Evolutionary conservation across 1,284 basidiomycete species (phyloP).

Genomic region (Apiotrichum sp.): DNA sequence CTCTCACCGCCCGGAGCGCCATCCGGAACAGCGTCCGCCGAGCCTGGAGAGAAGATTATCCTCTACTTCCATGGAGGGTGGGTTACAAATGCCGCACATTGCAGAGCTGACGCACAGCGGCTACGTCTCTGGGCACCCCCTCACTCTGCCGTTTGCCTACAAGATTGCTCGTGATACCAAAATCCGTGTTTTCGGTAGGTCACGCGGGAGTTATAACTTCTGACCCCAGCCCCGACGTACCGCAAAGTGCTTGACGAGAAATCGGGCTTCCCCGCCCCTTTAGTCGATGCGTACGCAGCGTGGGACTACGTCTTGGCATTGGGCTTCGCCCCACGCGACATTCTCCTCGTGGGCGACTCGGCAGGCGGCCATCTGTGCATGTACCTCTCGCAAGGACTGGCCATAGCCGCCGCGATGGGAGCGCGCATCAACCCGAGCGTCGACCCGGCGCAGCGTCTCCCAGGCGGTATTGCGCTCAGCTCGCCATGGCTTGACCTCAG

Average conservation of each 20-base stretch:
- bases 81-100: neutral
- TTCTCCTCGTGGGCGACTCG: constrained; percentile 15
- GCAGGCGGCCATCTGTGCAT: constrained; percentile 16
- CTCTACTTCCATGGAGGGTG: constrained; percentile 22
- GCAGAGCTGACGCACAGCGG: constrained; percentile 7
- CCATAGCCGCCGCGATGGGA: neutral
- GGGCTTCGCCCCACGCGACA: constrained; percentile 3
- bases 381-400: constrained; percentile 9
- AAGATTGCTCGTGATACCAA: constrained; percentile 10
- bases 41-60: constrained; percentile 23
- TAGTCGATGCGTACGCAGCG: constrained; percentile 14
- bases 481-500: constrained; percentile 57
- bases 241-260: constrained; percentile 10
- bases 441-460: constrained; percentile 27
- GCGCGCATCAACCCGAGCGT: neutral
- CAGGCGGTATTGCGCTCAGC: constrained; percentile 52
- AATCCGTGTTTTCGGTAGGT: constrained; percentile 6
- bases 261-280: constrained; percentile 11
- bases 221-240: constrained; percentile 1
- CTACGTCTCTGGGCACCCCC: constrained; percentile 18
- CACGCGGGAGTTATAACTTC: too few species aligned
- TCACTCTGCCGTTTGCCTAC: constrained; percentile 5
- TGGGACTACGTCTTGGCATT: constrained; percentile 11
- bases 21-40: constrained; percentile 9
- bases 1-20: constrained; percentile 9